These are phyloP conservation scores for Rhizopus arrhizus DNA, from an alignment of 371 early-diverging fungal species.

Conservation along the genomic window DNA sequence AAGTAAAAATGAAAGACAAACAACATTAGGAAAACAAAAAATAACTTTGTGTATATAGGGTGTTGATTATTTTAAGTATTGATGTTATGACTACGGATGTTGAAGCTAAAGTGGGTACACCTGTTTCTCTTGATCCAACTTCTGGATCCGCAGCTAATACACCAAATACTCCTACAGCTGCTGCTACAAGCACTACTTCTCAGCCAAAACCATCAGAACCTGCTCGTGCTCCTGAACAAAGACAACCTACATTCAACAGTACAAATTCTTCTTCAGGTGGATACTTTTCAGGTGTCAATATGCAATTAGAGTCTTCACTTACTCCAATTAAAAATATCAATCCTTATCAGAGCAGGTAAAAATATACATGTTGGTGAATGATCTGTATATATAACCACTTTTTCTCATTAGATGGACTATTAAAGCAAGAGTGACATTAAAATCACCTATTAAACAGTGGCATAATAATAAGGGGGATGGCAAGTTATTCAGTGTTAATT, in stretches of 20 bases:
- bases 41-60: constrained; percentile 30
- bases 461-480: constrained; percentile 82
- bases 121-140: constrained; percentile 35
- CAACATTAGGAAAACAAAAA: neutral
- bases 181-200: constrained; percentile 13
- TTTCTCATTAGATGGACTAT: constrained; percentile 82
- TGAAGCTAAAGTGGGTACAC: constrained; percentile 47
- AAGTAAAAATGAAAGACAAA: constrained; percentile 41
- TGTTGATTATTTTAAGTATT: constrained; percentile 60
- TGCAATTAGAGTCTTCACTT: constrained; percentile 39
- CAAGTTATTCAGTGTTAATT: constrained; percentile 84
- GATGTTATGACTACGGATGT: constrained; percentile 43
- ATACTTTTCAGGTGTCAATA: constrained; percentile 62
- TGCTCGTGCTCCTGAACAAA: neutral
- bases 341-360: constrained; percentile 80
- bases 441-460: constrained; percentile 84
- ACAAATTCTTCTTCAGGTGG: constrained; percentile 45
- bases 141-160: constrained; percentile 20
- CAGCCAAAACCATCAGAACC: constrained; percentile 1
- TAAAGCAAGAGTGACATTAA: constrained; percentile 82
- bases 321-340: constrained; percentile 66
- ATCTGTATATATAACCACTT: neutral
- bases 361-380: neutral
- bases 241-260: constrained; percentile 34
- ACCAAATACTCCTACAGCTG: constrained; percentile 17